Percentiles rank a stretch among this genome's conserved stretches.
Evolutionary conservation across 1,284 basidiomycete genomes (phyloP).

Genomic region (Volvariella surrecta): DNA sequence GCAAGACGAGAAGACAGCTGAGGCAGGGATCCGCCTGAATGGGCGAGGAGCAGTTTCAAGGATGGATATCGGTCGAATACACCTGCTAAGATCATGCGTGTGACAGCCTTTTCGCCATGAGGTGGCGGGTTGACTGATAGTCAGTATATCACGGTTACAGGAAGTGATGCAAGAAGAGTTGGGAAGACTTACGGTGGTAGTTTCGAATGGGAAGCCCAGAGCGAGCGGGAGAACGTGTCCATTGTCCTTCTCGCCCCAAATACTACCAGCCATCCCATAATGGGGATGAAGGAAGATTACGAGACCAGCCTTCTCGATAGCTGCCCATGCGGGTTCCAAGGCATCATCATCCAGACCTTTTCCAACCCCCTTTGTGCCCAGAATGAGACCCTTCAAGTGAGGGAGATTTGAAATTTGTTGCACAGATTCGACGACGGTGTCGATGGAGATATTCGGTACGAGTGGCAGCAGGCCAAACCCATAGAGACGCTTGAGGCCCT

Average conservation of each 20-base stretch:
- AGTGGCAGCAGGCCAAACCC: constrained; percentile 83
- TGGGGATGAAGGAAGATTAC: constrained; percentile 80
- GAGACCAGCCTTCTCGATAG: constrained; percentile 56
- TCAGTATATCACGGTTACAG: neutral
- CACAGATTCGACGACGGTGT: constrained; percentile 52
- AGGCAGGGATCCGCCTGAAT: constrained; percentile 78
- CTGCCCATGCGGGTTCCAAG: constrained; percentile 73
- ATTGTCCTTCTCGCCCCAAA: constrained; percentile 69
- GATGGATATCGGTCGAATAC: constrained; percentile 70
- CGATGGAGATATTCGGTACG: constrained; percentile 50
- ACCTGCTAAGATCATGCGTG: constrained; percentile 74
- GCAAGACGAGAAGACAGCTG: constrained; percentile 75
- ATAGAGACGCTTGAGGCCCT: constrained; percentile 54
- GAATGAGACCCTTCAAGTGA: constrained; percentile 71
- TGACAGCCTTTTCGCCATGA: constrained; percentile 53
- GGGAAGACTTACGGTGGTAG: constrained; percentile 66
- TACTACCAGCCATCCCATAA: constrained; percentile 60
- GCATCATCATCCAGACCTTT: constrained; percentile 71
- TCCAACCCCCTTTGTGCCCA: constrained; percentile 74
- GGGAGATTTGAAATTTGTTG: constrained; percentile 55
- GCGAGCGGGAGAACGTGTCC: constrained; percentile 83
- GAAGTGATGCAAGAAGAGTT: constrained; percentile 2
- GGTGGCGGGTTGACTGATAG: neutral
- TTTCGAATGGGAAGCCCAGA: constrained; percentile 84
- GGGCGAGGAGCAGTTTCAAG: constrained; percentile 72